Evolutionary conservation across 768 basidiomycete species (phyloP).

Genomic region (Mycena indigotica): DNA sequence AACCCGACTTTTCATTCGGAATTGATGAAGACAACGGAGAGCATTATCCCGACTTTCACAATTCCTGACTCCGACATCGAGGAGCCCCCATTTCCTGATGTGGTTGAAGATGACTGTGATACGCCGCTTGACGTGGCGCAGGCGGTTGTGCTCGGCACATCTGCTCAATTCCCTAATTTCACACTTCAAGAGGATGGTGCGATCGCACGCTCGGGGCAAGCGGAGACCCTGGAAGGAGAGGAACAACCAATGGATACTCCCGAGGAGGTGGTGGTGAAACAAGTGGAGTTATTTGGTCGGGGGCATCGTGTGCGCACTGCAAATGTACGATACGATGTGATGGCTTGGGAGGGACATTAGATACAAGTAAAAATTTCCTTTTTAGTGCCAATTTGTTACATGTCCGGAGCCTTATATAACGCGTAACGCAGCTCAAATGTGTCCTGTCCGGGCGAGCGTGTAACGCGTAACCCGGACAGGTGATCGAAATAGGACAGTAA

Average conservation of each 20-base stretch:
- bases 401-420: too few species aligned
- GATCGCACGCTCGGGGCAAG: not conserved
- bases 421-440: too few species aligned
- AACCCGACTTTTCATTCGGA: slow-evolving; percentile 9
- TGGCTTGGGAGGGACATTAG: not conserved
- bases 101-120: not conserved
- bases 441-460: too few species aligned
- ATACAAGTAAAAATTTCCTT: too few species aligned
- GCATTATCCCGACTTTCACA: not conserved
- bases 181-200: not conserved
- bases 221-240: not conserved
- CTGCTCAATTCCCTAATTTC: not conserved
- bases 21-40: not conserved
- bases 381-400: too few species aligned
- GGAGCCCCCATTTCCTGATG: not conserved
- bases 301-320: not conserved
- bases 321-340: not conserved
- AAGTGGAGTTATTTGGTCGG: not conserved
- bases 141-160: not conserved
- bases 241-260: too few species aligned
- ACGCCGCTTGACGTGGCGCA: not conserved
- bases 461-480: too few species aligned
- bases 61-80: not conserved
- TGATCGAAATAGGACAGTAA: too few species aligned
- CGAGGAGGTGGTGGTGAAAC: not conserved